Conservation (phyloP, 768 basidiomycete species). For the Naematelia encephala region DNA sequence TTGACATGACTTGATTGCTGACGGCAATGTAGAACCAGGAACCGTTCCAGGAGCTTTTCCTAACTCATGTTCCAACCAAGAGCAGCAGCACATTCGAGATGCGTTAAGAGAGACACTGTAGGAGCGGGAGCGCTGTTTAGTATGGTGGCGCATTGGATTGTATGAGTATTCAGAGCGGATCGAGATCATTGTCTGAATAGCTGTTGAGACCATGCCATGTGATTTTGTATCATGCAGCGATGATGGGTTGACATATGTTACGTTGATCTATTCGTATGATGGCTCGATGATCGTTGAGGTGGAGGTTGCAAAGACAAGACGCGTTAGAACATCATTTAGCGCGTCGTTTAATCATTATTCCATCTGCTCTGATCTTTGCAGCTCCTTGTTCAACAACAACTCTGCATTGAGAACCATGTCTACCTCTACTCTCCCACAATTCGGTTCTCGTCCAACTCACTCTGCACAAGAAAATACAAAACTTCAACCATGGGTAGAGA, state of each 20-base stretch:
- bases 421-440: conserved; percentile 2
- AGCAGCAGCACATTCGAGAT: conserved; percentile 80
- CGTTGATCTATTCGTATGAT: no score
- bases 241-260: no score
- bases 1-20: background rate
- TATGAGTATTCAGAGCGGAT: background rate
- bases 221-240: background rate
- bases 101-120: conserved; percentile 57
- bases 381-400: background rate
- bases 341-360: background rate
- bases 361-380: background rate
- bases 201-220: background rate
- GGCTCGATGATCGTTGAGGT: background rate
- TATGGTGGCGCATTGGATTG: background rate
- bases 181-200: background rate
- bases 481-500: conserved; percentile 83
- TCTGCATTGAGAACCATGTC: conserved; percentile 7
- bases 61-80: conserved; percentile 71
- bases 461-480: conserved; percentile 31
- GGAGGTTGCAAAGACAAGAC: background rate
- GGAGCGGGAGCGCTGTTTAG: background rate
- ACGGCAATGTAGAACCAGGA: conserved; percentile 31
- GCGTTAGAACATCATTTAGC: background rate
- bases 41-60: conserved; percentile 76
- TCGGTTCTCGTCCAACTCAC: conserved; percentile 19